Conservation (phyloP, 352 stramenopile species). For the Phytophthora brassicae region DNA sequence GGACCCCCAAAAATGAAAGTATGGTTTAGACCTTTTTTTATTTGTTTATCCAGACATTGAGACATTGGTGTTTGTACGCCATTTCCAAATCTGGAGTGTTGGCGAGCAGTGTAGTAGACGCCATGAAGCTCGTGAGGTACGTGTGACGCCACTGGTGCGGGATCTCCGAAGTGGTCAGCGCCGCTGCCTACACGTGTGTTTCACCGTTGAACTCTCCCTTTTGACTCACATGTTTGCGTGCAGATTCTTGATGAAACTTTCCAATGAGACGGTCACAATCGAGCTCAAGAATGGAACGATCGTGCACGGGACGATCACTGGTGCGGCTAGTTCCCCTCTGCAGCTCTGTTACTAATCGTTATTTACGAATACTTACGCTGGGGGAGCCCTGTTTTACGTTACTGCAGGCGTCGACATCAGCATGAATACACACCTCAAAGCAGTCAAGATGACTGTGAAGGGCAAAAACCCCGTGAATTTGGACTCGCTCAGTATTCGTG, state of each 20-base stretch:
- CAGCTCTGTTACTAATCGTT: neutral
- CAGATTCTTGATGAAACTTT: constrained; percentile 98
- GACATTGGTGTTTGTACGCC: neutral
- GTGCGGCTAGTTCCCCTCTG: constrained; percentile 32
- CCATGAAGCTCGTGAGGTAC: constrained; percentile 52
- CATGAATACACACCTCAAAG: constrained; percentile 99
- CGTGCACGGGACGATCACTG: constrained; percentile 97
- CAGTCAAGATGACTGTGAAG: constrained; percentile 97
- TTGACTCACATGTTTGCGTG: neutral
- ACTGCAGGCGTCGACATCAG: constrained; percentile 96
- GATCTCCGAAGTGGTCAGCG: neutral
- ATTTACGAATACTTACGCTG: too few species aligned
- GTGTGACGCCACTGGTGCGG: constrained; percentile 6
- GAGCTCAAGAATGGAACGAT: constrained; percentile 99
- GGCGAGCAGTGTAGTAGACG: constrained; percentile 2
- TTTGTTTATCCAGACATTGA: too few species aligned
- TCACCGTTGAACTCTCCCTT: neutral
- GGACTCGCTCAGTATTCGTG: constrained; percentile 97
- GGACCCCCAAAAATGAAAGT: too few species aligned
- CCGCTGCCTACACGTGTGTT: neutral
- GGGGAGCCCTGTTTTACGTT: neutral
- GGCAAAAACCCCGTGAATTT: constrained; percentile 97
- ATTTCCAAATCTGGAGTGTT: constrained; percentile 12
- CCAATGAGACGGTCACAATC: constrained; percentile 99
- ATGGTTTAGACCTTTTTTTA: too few species aligned